Evolutionary conservation across 345 rosid genomes (phyloP), one percentile per base, ranked within the genome.

Genomic region (Bruguiera parviflora): DNA sequence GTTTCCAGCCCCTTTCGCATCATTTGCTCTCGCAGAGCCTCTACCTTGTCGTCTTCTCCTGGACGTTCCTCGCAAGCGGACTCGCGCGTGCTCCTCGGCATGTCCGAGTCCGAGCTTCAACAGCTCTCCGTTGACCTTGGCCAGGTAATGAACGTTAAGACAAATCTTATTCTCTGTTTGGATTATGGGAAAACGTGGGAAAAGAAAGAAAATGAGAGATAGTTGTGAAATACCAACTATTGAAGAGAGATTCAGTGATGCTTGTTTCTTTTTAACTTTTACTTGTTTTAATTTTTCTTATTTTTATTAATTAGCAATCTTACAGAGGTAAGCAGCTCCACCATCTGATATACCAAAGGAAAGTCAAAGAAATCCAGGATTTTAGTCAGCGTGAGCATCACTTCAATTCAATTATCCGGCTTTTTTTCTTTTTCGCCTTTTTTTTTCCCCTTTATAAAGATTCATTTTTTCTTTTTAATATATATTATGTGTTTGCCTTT

Each of bases 271-370:
- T 53, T 29, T 49, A 22, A 0, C 13, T n/a, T 55, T 33, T 31
- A 39, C n/a, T 2, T 49, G 61, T 9, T 64, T 28, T 31, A 51
- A 66, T 21, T 29, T 29, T 63, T 5, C 33, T 55, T 20, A 5
- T 53, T 58, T 60, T 6, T 10, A 11, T 37, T 28, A 56, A 51
- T 5, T 75, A 95, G 97, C 83, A 89, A 92, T 80, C 88, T 3
- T 95, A 86, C 59, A 88, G 96, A 82, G 99, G 99, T 46, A 95
- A 95, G 80, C 97, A 95, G 66, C 86, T 95, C 6, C 87, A 95
- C 74, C 98, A 95, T 77, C 84, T 90, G 6, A 81, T 92, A 8
- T 95, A 95, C 85, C 80, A 86, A 89, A 86, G 96, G 73, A 92
- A 89, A 68, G 84, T 83, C 61, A 84, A 75, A 77, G 87, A 90